Conservation (phyloP, 192 early-diverging fungal species). For the Lunasporangiospora selenospora region DNA sequence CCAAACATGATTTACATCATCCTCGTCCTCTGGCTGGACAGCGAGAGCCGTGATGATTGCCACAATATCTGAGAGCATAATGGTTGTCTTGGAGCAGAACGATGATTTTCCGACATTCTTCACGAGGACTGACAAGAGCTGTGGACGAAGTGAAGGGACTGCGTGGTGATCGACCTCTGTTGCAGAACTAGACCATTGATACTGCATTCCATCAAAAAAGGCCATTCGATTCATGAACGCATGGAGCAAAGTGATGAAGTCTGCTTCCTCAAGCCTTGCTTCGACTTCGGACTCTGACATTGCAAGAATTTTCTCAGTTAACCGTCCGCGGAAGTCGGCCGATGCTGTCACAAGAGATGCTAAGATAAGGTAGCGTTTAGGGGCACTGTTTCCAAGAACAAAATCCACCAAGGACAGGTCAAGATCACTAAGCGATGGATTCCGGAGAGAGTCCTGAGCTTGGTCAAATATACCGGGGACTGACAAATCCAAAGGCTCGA, state of each 20-base stretch:
- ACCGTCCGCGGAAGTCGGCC: constrained; percentile 9
- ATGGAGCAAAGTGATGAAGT: constrained; percentile 21
- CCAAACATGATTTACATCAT: constrained; percentile 24
- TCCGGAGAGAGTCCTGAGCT: constrained; percentile 17
- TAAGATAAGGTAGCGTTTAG: constrained; percentile 29
- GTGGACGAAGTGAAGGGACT: constrained; percentile 8
- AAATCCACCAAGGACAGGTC: constrained; percentile 35
- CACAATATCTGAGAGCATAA: constrained; percentile 9
- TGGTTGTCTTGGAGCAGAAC: constrained; percentile 6
- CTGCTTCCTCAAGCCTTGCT: constrained; percentile 1
- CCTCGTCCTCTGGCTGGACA: constrained; percentile 4
- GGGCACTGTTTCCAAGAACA: constrained; percentile 13
- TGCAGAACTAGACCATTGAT: constrained; percentile 24
- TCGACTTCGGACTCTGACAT: constrained; percentile 1
- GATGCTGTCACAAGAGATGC: constrained; percentile 21
- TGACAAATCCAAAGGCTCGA: constrained; percentile 15
- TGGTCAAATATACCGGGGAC: constrained; percentile 23
- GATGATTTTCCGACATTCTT: constrained; percentile 8
- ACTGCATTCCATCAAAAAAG: background rate
- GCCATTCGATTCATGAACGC: constrained; percentile 29
- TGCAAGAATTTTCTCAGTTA: background rate
- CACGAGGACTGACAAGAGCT: constrained; percentile 14
- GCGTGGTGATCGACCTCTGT: constrained; percentile 29
- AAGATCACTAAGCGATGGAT: background rate
- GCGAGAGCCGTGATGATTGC: constrained; percentile 28